A percentile compares a stretch with the other conserved stretches of the same genome.
phyloP scores from a whole-genome alignment of 148 eudicot genomes.

The Fagopyrum tataricum region DNA sequence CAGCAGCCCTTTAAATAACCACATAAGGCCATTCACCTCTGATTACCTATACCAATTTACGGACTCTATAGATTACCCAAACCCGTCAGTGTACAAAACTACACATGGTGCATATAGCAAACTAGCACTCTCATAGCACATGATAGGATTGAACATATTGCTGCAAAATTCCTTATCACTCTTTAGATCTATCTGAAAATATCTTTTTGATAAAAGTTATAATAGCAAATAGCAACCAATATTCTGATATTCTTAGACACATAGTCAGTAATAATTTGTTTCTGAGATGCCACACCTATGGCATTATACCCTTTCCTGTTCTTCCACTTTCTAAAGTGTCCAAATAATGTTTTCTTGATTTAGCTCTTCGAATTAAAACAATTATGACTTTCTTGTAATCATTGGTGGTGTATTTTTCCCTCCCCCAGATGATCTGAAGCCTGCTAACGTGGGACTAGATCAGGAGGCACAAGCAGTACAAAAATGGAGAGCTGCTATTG shows the following conservation, averaged over 20 bases:
- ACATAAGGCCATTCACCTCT: background rate
- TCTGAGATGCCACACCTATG: background rate
- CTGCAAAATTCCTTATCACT: background rate
- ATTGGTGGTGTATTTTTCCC: background rate
- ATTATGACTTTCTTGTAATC: background rate
- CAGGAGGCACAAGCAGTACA: constrained; percentile 82
- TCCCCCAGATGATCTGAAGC: constrained; percentile 76
- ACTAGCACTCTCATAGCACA: background rate
- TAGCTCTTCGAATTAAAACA: background rate
- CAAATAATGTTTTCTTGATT: background rate
- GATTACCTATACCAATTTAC: background rate
- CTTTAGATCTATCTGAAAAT: background rate
- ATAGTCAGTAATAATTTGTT: background rate
- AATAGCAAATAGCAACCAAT: background rate
- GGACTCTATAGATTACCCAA: background rate
- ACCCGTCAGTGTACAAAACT: background rate
- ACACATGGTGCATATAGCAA: background rate
- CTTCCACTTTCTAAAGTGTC: background rate
- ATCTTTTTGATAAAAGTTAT: background rate
- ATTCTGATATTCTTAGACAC: background rate
- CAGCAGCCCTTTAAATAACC: background rate
- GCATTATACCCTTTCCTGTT: background rate
- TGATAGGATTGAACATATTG: background rate
- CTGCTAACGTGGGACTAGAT: constrained; percentile 96
- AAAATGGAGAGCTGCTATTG: constrained; percentile 56